Base-by-base conservation (phyloP, 352 stramenopile species). In the Phytopythium montanum region DNA sequence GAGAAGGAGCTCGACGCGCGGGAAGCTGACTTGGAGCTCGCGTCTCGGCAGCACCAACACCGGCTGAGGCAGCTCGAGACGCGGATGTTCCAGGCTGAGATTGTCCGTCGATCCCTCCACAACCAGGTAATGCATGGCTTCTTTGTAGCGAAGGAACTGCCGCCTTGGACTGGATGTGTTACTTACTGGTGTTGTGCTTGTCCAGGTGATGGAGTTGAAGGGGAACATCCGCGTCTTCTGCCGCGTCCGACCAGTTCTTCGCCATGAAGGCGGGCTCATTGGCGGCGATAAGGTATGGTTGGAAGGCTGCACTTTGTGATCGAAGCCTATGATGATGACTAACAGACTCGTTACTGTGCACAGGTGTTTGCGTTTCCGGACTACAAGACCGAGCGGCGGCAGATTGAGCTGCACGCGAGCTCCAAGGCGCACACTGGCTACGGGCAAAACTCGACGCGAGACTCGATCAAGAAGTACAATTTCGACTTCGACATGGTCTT, bases 401-500 rank as follows among this genome's bases (percentile, higher is more conserved):
- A 89, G 34, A 88, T 95, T 51, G 86, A 94, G 33, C 69, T 95
- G 8, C 67, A 78, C 18, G 81, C 82, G 16, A 81, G 79, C 33
- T 66, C 82, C 5, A 80, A 76, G 31, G 75, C 82, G 1, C 86
- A 93, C 41, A 67, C 85, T n/a, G 78, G 84, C 34, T 95, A 95
- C 48, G 83, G 75, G 0, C 82, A 90, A 60, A 85, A 74, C 49
- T 65, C 69, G 31, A 53, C 61, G 9, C 75, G 66, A 13, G 76
- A 85, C 21, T 65, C 82, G 0, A 65, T 87, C 49, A 95, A 95
- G 56, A 93, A 93, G 71, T 93, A 92, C 66, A 81, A 67, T 42
- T 99, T 99, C 65, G 91, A 96, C 49, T 99, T 99, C 66, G 97
- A 99, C 69, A 85, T 97, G 44, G 96, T 99, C 2, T 99, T 99